Conservation (phyloP, 192 early-diverging fungal species). For the Coemansia sp. region DNA sequence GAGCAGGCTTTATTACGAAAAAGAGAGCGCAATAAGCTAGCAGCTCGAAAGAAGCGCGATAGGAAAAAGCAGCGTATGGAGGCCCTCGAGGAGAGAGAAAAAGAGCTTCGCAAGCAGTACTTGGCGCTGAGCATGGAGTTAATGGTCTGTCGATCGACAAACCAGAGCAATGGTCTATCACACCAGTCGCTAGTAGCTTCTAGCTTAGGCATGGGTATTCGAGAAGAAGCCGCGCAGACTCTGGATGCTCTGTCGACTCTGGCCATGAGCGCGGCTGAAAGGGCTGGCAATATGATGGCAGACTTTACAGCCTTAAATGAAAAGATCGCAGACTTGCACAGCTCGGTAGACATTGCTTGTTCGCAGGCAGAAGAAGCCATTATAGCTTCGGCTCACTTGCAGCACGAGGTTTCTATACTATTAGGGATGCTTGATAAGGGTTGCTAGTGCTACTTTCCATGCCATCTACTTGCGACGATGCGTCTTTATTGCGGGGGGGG, state of each 20-base stretch:
- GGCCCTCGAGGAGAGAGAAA: constrained; percentile 29
- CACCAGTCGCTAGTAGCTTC: neutral
- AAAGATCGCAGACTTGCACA: neutral
- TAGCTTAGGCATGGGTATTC: neutral
- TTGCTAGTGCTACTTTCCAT: no score
- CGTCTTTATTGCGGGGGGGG: no score
- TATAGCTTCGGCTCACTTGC: neutral
- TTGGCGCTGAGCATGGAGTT: constrained; percentile 27
- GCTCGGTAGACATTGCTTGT: neutral
- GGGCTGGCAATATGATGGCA: neutral
- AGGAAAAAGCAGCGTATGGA: constrained; percentile 46
- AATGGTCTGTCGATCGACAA: constrained; percentile 13
- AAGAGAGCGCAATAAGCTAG: constrained; percentile 42
- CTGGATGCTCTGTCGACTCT: neutral
- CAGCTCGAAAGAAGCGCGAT: constrained; percentile 42
- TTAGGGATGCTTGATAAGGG: neutral
- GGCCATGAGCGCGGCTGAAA: neutral
- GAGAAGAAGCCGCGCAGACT: neutral
- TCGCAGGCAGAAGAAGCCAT: neutral
- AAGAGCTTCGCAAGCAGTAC: constrained; percentile 21
- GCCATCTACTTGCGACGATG: no score
- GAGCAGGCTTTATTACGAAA: constrained; percentile 26
- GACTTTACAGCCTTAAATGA: neutral
- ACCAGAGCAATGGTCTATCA: neutral
- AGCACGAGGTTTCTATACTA: neutral